These are phyloP conservation scores for Lasiosphaeria miniovina DNA, from an alignment of 495 filamentous ascomycete species.

Conservation along the genomic window DNA sequence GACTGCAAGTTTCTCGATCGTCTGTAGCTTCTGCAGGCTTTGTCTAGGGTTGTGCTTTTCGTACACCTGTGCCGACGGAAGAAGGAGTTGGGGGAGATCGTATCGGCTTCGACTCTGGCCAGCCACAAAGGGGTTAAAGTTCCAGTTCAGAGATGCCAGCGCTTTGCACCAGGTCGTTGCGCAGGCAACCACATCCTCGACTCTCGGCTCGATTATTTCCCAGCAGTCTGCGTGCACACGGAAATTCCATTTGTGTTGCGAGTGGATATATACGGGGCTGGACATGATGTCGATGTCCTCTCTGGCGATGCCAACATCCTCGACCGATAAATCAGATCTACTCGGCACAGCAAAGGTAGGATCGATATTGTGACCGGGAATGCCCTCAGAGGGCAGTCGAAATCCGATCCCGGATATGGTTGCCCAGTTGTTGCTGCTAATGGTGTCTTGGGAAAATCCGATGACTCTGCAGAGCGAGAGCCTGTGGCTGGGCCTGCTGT, in stretches of 20 bases:
- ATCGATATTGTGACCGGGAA: background rate
- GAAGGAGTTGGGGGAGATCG: background rate
- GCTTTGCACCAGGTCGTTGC: conserved; percentile 16
- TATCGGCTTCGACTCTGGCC: background rate
- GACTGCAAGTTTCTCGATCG: background rate
- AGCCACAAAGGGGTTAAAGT: conserved; percentile 2
- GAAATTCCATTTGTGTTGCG: conserved; percentile 15
- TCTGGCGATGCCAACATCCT: background rate
- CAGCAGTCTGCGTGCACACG: conserved; percentile 25
- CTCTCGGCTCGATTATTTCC: conserved; percentile 14
- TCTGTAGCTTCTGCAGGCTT: background rate
- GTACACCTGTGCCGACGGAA: background rate
- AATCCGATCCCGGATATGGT: conserved; percentile 8
- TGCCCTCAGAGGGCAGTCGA: background rate
- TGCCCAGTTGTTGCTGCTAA: background rate
- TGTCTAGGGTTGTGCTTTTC: background rate
- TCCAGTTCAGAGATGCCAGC: conserved; percentile 19
- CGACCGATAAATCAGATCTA: background rate
- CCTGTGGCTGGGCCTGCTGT: background rate
- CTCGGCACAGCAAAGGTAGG: conserved; percentile 8
- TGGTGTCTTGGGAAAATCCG: conserved; percentile 2
- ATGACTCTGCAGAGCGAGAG: conserved; percentile 8
- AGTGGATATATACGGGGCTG: conserved; percentile 3
- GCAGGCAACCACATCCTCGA: background rate
- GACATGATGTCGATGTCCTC: conserved; percentile 1